phyloP scores from a whole-genome alignment of 2,329 filamentous ascomycete species.

The Trichoderma hamatum region DNA sequence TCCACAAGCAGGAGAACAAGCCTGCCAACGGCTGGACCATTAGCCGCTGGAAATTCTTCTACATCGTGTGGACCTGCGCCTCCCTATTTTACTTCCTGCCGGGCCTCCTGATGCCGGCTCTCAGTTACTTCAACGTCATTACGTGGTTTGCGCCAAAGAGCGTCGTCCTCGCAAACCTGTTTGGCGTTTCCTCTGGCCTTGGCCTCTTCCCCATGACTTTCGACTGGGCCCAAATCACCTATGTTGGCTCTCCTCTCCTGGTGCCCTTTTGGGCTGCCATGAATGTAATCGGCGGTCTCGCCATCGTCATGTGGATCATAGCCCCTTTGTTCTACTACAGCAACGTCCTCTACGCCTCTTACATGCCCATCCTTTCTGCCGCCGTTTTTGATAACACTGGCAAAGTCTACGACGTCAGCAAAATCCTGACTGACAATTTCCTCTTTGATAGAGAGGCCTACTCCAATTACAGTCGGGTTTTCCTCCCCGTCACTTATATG shows the following conservation, averaged over 20 bases:
- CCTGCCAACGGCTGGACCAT: constrained; percentile 81
- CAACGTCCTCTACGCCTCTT: constrained; percentile 78
- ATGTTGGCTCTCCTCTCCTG: constrained; percentile 81
- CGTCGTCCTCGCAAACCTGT: constrained; percentile 83
- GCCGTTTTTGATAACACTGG: constrained; percentile 86
- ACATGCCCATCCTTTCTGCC: constrained; percentile 83
- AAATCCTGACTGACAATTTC: constrained; percentile 76
- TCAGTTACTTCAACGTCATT: constrained; percentile 87
- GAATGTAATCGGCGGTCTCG: constrained; percentile 79
- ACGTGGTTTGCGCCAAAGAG: constrained; percentile 88
- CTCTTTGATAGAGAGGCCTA: constrained; percentile 78
- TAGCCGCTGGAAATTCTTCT: constrained; percentile 83
- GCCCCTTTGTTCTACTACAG: constrained; percentile 80
- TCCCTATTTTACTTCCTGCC: constrained; percentile 86
- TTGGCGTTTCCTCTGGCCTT: constrained; percentile 81
- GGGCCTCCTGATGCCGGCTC: constrained; percentile 76
- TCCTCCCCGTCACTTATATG: constrained; percentile 84
- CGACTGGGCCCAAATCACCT: constrained; percentile 88
- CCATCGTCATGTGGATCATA: constrained; percentile 82
- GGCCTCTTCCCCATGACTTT: constrained; percentile 85
- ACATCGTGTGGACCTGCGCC: constrained; percentile 68
- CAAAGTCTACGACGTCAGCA: constrained; percentile 77
- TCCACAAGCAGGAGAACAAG: constrained; percentile 84
- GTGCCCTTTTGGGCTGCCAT: constrained; percentile 86
- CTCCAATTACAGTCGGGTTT: constrained; percentile 79